These are phyloP conservation scores for Boletus rex-veris DNA, from an alignment of 768 basidiomycete genomes.

Conservation along the genomic window DNA sequence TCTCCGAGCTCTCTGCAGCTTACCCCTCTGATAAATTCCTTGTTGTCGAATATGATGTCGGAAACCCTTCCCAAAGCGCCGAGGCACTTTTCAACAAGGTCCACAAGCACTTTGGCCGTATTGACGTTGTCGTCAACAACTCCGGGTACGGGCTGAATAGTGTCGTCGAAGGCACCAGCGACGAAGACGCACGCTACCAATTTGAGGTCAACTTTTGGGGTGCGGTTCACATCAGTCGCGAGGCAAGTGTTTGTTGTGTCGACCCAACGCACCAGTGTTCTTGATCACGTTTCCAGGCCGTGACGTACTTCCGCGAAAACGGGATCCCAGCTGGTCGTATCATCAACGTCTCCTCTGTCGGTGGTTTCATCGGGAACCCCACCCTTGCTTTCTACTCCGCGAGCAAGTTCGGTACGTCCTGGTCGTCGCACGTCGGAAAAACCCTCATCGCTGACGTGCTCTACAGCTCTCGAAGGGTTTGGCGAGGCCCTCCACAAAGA, in stretches of 20 bases:
- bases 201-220: constrained; percentile 37
- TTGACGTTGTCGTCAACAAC: constrained; percentile 36
- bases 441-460: not conserved
- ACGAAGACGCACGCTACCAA: constrained; percentile 25
- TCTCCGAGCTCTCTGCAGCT: constrained; percentile 13
- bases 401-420: constrained; percentile 21
- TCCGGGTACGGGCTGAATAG: constrained; percentile 24
- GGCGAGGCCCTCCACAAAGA: constrained; percentile 23
- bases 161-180: constrained; percentile 26
- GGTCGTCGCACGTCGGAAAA: too few species aligned
- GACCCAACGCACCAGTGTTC: not conserved
- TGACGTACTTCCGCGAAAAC: constrained; percentile 31
- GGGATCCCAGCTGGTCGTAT: constrained; percentile 23
- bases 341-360: constrained; percentile 20
- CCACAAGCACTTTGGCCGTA: constrained; percentile 25
- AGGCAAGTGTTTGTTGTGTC: constrained; percentile 7
- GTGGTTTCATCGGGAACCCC: constrained; percentile 16
- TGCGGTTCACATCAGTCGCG: constrained; percentile 19
- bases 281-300: constrained; percentile 11
- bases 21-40: constrained; percentile 23
- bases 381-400: constrained; percentile 20
- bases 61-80: constrained; percentile 14
- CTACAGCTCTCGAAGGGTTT: constrained; percentile 26
- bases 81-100: constrained; percentile 20
- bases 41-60: constrained; percentile 31